phyloP scores from a whole-genome alignment of 2,329 filamentous ascomycete species.

The Fusarium redolens region DNA sequence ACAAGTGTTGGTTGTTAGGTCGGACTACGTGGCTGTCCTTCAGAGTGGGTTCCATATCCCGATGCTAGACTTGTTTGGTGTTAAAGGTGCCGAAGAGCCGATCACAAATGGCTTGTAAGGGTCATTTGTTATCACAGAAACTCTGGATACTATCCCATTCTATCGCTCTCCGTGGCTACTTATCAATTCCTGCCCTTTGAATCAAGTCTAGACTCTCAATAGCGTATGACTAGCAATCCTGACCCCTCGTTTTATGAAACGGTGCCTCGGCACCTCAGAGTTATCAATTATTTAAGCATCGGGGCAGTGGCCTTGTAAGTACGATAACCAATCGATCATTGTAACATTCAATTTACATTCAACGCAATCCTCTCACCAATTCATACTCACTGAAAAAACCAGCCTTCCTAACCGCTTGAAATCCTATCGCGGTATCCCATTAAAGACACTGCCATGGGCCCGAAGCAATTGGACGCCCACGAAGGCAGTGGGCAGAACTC shows the following conservation, averaged over 20 bases:
- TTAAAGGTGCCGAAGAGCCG: background rate
- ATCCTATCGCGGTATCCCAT: no score
- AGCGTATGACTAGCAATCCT: background rate
- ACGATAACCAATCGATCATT: background rate
- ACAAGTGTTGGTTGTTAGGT: background rate
- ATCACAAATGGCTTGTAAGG: background rate
- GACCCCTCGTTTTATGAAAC: background rate
- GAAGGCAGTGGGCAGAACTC: background rate
- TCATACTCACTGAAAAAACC: background rate
- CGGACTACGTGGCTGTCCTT: background rate
- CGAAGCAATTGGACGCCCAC: background rate
- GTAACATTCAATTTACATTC: background rate
- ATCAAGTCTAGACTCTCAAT: background rate
- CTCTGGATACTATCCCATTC: background rate
- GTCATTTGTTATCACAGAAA: background rate
- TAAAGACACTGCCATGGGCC: background rate
- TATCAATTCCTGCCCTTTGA: background rate
- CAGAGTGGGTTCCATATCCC: background rate
- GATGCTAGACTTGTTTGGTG: background rate
- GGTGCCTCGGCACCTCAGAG: background rate
- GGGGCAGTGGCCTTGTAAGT: background rate
- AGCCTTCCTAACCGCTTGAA: rapidly evolving
- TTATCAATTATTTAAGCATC: background rate
- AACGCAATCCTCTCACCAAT: background rate
- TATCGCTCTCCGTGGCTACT: background rate